Conservation (phyloP, 345 rosid species). For the Gossypium turneri region DNA sequence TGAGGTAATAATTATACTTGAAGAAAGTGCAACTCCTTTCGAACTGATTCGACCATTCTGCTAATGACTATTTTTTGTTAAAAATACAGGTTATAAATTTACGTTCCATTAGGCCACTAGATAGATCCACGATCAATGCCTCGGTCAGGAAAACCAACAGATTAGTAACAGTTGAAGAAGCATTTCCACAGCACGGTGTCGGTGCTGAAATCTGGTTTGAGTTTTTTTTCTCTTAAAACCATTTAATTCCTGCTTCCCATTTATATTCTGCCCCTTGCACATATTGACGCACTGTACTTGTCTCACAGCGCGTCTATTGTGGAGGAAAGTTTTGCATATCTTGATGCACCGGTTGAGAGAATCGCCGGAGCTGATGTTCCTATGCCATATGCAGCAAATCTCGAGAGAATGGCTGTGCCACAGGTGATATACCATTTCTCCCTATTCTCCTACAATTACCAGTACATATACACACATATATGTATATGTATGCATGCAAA, state of each 20-base stretch:
- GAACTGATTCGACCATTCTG: neutral
- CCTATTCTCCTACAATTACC: neutral
- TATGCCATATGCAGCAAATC: constrained; percentile 86
- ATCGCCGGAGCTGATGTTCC: constrained; percentile 89
- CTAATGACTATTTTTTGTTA: neutral
- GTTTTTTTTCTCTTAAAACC: constrained; percentile 1
- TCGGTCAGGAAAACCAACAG: constrained; percentile 95
- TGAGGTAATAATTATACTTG: constrained; percentile 46
- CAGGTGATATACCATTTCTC: constrained; percentile 47
- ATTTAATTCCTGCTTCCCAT: neutral
- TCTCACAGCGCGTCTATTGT: constrained; percentile 54
- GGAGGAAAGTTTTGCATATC: constrained; percentile 83
- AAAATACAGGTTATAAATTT: constrained; percentile 68
- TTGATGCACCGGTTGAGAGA: constrained; percentile 88
- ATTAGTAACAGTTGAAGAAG: constrained; percentile 93
- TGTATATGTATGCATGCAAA: neutral
- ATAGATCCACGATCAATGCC: constrained; percentile 72
- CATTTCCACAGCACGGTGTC: constrained; percentile 90
- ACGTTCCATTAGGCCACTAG: constrained; percentile 83
- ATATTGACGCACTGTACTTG: neutral
- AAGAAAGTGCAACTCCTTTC: neutral
- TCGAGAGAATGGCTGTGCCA: constrained; percentile 84
- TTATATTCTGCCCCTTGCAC: neutral
- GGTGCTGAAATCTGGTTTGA: constrained; percentile 75
- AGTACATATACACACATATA: neutral